phyloP scores from a whole-genome alignment of 129 eudicot species.

The Chrysanthemum makinoi region DNA sequence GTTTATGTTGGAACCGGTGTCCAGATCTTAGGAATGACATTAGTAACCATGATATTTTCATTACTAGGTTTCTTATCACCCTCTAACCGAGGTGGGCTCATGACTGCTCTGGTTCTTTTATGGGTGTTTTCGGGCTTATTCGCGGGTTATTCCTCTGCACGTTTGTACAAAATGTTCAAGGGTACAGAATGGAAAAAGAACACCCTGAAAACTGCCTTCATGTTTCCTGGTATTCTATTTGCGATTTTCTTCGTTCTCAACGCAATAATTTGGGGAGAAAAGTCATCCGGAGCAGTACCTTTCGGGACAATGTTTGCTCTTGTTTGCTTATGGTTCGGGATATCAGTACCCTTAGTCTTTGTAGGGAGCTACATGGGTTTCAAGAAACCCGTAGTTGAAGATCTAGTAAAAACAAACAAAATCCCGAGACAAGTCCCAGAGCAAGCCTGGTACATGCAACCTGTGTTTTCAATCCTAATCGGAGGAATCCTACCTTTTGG shows the following conservation, averaged over 20 bases:
- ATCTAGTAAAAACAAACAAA: constrained; percentile 85
- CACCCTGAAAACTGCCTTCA: constrained; percentile 81
- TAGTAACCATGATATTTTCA: constrained; percentile 90
- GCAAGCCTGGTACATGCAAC: constrained; percentile 94
- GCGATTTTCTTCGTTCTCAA: constrained; percentile 72
- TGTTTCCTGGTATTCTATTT: constrained; percentile 93
- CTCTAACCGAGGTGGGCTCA: constrained; percentile 88
- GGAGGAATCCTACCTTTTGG: constrained; percentile 93
- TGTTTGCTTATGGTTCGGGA: constrained; percentile 84
- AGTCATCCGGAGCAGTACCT: constrained; percentile 92
- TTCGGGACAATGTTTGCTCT: constrained; percentile 96
- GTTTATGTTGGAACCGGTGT: constrained; percentile 90
- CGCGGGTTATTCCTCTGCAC: constrained; percentile 87
- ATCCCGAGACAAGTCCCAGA: constrained; percentile 90
- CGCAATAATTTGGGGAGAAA: constrained; percentile 89
- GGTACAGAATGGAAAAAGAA: constrained; percentile 88
- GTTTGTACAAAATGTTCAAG: constrained; percentile 92
- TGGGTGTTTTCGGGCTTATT: constrained; percentile 98
- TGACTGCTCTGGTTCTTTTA: constrained; percentile 92
- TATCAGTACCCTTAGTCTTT: constrained; percentile 87
- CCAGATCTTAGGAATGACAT: constrained; percentile 82
- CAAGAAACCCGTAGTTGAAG: constrained; percentile 77
- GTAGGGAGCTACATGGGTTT: constrained; percentile 91
- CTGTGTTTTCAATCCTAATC: constrained; percentile 75
- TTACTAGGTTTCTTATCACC: constrained; percentile 89